Percentiles rank a stretch among this genome's conserved stretches.
These are phyloP conservation scores for Pseudocercospora cruenta DNA, from an alignment of 2,329 filamentous ascomycete species.

Conservation along the genomic window DNA sequence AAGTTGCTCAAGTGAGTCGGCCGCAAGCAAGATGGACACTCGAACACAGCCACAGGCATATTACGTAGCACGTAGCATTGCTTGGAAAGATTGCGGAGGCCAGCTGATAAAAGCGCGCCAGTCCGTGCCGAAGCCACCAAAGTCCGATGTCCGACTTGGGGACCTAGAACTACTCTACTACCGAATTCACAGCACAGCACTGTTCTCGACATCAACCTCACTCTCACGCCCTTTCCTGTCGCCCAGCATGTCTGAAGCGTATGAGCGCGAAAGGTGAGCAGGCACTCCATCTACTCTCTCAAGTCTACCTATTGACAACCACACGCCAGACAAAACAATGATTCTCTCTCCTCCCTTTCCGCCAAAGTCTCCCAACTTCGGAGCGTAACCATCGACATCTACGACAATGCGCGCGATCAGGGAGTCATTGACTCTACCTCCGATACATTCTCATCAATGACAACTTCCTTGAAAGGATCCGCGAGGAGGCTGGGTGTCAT, in stretches of 20 bases:
- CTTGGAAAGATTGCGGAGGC: background rate
- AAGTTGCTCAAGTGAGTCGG: background rate
- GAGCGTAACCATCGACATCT: slow-evolving; percentile 95
- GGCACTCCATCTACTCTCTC: no score
- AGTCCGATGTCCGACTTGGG: background rate
- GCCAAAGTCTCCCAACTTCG: slow-evolving; percentile 90
- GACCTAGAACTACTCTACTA: background rate
- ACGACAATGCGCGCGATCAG: slow-evolving; percentile 90
- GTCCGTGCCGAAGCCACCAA: background rate
- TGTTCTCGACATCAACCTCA: slow-evolving; percentile 1
- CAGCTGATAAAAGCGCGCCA: background rate
- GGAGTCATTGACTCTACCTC: slow-evolving; percentile 84
- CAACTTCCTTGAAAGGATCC: slow-evolving; percentile 79
- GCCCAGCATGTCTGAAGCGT: slow-evolving; percentile 58
- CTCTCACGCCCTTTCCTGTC: slow-evolving; percentile 1
- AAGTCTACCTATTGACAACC: no score
- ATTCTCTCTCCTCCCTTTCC: slow-evolving; percentile 86
- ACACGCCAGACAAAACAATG: slow-evolving; percentile 77
- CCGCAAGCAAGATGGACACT: background rate
- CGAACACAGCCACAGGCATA: background rate
- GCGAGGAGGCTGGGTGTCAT: slow-evolving; percentile 82
- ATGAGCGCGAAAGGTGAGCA: slow-evolving; percentile 63
- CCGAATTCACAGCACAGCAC: background rate
- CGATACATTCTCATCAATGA: slow-evolving; percentile 90
- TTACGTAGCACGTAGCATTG: slow-evolving; percentile 2